Evolutionary conservation across 768 basidiomycete genomes (phyloP).

Genomic region (Boletus tomentosulus): DNA sequence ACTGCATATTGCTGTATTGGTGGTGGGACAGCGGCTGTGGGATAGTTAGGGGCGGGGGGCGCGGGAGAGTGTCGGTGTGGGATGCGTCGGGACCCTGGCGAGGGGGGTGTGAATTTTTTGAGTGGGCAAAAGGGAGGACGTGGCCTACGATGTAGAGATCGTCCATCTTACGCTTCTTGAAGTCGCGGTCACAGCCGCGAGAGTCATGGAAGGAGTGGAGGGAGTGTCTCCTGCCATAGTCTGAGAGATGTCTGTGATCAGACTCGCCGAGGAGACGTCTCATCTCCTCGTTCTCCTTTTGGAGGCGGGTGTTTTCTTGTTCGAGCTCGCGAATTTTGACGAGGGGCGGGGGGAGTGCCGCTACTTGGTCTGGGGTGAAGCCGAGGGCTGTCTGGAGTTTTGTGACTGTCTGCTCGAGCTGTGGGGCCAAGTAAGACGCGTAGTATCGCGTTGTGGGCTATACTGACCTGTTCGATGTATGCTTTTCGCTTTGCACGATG

Average conservation of each 20-base stretch:
- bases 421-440: constrained; percentile 9
- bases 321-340: constrained; percentile 79
- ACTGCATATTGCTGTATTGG: constrained; percentile 42
- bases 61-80: constrained; percentile 31
- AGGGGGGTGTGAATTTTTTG: neutral
- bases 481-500: constrained; percentile 92
- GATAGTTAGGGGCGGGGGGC: constrained; percentile 59
- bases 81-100: constrained; percentile 46
- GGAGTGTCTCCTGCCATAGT: constrained; percentile 44
- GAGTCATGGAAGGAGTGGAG: constrained; percentile 46
- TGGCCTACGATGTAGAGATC: constrained; percentile 50
- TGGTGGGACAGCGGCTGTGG: constrained; percentile 50
- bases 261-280: constrained; percentile 59
- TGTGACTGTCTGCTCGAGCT: constrained; percentile 85
- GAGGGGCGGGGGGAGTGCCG: constrained; percentile 66
- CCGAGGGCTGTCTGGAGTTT: constrained; percentile 76
- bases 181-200: constrained; percentile 52
- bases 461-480: constrained; percentile 78
- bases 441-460: neutral
- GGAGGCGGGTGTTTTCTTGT: constrained; percentile 68
- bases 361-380: constrained; percentile 70
- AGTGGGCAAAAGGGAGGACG: neutral
- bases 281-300: constrained; percentile 70
- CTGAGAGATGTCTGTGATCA: constrained; percentile 36
- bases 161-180: constrained; percentile 61